phyloP scores from a whole-genome alignment of 495 filamentous ascomycete genomes.

The Oleoguttula mirabilis region DNA sequence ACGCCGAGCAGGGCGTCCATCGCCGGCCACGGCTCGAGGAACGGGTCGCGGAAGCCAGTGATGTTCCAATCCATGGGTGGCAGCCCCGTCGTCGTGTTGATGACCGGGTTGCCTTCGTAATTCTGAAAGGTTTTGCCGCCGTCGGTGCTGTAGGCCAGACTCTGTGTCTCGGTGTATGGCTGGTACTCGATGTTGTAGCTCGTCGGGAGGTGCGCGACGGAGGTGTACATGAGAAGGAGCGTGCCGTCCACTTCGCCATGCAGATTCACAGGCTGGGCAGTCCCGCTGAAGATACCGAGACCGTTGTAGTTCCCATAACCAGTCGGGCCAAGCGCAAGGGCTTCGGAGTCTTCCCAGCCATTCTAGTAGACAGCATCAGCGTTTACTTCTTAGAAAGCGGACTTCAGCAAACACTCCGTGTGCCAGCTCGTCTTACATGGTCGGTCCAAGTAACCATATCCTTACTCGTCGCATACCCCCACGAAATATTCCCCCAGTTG shows the following conservation, averaged over 20 bases:
- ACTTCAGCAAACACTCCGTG: neutral
- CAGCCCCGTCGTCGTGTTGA: conserved; percentile 23
- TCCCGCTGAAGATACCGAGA: conserved; percentile 43
- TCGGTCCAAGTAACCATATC: conserved; percentile 24
- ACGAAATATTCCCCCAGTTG: conserved; percentile 32
- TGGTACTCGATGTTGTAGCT: conserved; percentile 38
- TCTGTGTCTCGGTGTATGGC: conserved; percentile 39
- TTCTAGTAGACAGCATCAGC: conserved; percentile 20
- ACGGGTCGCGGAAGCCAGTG: conserved; percentile 47
- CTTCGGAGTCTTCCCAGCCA: conserved; percentile 30
- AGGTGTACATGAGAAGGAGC: conserved; percentile 41
- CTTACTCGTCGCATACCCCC: conserved; percentile 30
- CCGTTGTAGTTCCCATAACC: conserved; percentile 33
- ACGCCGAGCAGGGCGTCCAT: conserved; percentile 30
- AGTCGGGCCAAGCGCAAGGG: conserved; percentile 25
- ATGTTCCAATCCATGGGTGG: conserved; percentile 37
- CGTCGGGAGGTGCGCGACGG: conserved; percentile 40
- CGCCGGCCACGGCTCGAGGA: conserved; percentile 35
- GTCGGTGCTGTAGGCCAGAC: conserved; percentile 38
- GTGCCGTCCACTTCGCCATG: conserved; percentile 33
- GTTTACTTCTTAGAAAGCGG: conserved; percentile 5
- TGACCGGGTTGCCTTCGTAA: conserved; percentile 38
- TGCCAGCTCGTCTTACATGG: no score
- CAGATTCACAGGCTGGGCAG: conserved; percentile 34
- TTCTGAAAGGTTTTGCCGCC: conserved; percentile 41